phyloP scores from a whole-genome alignment of 2,329 filamentous ascomycete species.

The Canariomyces notabilis region DNA sequence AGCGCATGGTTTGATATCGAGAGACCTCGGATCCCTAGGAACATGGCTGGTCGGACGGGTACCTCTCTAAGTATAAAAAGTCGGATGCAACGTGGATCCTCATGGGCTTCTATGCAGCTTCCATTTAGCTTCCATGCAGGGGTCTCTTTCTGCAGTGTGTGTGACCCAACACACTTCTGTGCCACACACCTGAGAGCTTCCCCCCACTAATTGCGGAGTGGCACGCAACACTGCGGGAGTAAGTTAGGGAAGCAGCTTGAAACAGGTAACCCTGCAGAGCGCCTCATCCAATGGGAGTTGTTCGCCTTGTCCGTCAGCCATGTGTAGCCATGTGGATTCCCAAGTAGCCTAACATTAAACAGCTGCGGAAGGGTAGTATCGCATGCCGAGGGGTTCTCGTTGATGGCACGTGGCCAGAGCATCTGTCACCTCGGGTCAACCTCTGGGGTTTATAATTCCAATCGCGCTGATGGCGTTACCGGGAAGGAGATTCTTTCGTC shows the following conservation, averaged over 20 bases:
- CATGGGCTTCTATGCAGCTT: constrained; percentile 12
- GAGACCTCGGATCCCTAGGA: not conserved
- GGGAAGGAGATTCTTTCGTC: no score
- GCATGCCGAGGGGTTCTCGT: constrained; percentile 2
- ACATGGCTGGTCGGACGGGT: constrained; percentile 1
- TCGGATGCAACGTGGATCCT: constrained; percentile 6
- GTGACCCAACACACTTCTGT: constrained; percentile 2
- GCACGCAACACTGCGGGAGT: not conserved
- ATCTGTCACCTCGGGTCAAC: not conserved
- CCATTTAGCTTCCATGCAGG: constrained; percentile 14
- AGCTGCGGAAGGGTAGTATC: not conserved
- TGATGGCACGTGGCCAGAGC: not conserved
- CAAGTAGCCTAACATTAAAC: no score
- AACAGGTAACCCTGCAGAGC: not conserved
- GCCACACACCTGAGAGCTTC: no score
- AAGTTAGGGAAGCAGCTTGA: not conserved
- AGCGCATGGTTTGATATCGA: constrained; percentile 5
- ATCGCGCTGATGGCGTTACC: no score
- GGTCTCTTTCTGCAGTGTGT: not conserved
- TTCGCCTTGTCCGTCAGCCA: not conserved
- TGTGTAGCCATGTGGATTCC: no score
- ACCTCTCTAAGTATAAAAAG: constrained; percentile 22
- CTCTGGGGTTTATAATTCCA: not conserved
- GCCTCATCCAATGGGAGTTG: constrained; percentile 1
- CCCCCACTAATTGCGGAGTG: constrained; percentile 3